Base-by-base conservation (phyloP, 2,329 filamentous ascomycete genomes). In the Fusarium phyllophilum region DNA sequence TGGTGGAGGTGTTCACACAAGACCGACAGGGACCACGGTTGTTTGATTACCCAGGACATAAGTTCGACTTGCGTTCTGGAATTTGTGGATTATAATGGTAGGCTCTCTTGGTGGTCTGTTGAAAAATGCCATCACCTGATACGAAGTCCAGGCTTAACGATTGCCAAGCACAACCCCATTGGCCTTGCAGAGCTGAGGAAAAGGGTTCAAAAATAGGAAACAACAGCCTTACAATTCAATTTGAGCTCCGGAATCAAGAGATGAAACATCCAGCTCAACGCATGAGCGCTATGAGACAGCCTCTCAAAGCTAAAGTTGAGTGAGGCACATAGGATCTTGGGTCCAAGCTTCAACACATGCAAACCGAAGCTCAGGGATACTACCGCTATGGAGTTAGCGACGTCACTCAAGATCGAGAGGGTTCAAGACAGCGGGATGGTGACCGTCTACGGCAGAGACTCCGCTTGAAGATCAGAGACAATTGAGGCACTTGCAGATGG, bases 11-110 rank as follows among this genome's bases (percentile, higher is more conserved):
- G 57, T 64, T 76, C 73, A 63, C 59, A 45, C 26, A 60, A 60
- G 41, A 72, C 39, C 29, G 51, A 49, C 72, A 72, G 58, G 73
- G 73, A 54, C 60, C 49, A 59, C 51, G 56, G 68, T 51, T 36
- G 42, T 71, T 61, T 57, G 56, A 46, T 60, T 64, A 65, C 59
- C 59, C 54, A 45, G 48, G 56, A 54, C 36, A 42, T 49, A 67
- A 51, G 63, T 76, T 77, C 70, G 69, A 66, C 49, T 56, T 57
- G 65, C 48, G 49, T 76, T 78, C 76, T 78, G 60, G 73, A 77
- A 77, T 62, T 49, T 64, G 58, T 66, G 70, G 73, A 59, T 49
- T 61, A 62, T 66, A 42, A 59, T 58, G 62, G 66, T 45, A 66
- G 62, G 44, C 48, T 66, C 66, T 56, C 26, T 42, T 39, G 26